These are phyloP conservation scores for Suillus americanus DNA, from an alignment of 768 basidiomycete genomes.

Conservation along the genomic window DNA sequence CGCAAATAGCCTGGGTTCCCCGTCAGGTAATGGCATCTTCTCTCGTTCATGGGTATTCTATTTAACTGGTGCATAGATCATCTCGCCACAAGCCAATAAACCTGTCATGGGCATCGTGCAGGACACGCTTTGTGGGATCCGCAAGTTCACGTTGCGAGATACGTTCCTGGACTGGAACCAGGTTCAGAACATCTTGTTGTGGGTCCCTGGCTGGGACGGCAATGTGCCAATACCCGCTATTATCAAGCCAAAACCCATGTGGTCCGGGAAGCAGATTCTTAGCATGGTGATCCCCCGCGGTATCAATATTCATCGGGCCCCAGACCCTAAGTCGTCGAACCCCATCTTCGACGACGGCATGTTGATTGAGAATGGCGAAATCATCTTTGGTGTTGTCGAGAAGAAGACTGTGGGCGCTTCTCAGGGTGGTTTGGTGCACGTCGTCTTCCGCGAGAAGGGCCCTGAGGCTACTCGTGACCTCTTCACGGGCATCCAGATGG, in stretches of 20 bases:
- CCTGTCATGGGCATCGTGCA: slow-evolving; percentile 99
- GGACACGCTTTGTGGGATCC: slow-evolving; percentile 95
- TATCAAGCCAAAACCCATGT: slow-evolving; percentile 93
- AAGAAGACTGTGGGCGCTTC: slow-evolving; percentile 99
- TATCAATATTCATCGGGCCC: slow-evolving; percentile 85
- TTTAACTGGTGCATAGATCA: slow-evolving; percentile 60
- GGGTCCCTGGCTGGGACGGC: slow-evolving; percentile 99
- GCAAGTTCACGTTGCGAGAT: slow-evolving; percentile 96
- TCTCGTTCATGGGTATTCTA: neutral
- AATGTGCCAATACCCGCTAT: slow-evolving; percentile 89
- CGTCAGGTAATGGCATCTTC: slow-evolving; percentile 63
- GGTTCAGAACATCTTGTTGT: slow-evolving; percentile 96
- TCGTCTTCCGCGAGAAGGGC: slow-evolving; percentile 97
- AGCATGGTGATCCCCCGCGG: slow-evolving; percentile 91
- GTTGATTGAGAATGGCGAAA: slow-evolving; percentile 94
- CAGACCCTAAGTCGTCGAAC: slow-evolving; percentile 76
- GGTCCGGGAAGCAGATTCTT: slow-evolving; percentile 97
- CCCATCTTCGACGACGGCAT: slow-evolving; percentile 93
- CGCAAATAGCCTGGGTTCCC: slow-evolving; percentile 98
- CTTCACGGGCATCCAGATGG: slow-evolving; percentile 91
- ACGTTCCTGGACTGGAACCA: slow-evolving; percentile 93
- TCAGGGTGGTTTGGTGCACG: slow-evolving; percentile 91
- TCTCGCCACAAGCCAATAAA: slow-evolving; percentile 99
- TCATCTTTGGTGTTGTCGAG: slow-evolving; percentile 93
- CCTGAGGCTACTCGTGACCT: slow-evolving; percentile 87